phyloP scores from a whole-genome alignment of 495 filamentous ascomycete species.

The Astrothelium subdiscretum region DNA sequence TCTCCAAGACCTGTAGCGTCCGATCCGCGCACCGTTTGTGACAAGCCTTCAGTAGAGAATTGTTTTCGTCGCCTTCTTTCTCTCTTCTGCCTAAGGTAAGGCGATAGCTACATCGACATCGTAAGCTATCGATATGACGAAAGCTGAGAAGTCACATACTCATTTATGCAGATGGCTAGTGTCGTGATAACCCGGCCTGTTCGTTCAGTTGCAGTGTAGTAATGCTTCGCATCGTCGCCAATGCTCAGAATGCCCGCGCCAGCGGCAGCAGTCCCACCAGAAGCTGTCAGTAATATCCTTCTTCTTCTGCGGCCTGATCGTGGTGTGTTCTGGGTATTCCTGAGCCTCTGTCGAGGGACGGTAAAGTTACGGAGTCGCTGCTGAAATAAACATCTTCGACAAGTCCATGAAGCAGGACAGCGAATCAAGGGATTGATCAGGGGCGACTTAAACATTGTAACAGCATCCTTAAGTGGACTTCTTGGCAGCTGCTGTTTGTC shows the following conservation, averaged over 20 bases:
- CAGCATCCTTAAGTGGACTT: constrained; percentile 6
- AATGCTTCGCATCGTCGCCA: constrained; percentile 60
- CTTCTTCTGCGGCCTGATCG: constrained; percentile 5
- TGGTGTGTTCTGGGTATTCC: neutral
- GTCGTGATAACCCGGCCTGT: constrained; percentile 68
- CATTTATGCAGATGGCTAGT: constrained; percentile 74
- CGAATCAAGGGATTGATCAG: constrained; percentile 10
- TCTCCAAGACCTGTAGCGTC: constrained; percentile 76
- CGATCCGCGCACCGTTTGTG: constrained; percentile 88
- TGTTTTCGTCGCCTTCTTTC: constrained; percentile 46
- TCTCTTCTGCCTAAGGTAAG: constrained; percentile 48
- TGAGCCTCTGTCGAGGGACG: neutral
- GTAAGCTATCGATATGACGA: constrained; percentile 3
- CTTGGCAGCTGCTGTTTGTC: neutral
- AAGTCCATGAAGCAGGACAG: constrained; percentile 16
- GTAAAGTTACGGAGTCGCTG: constrained; percentile 4
- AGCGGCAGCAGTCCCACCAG: constrained; percentile 37
- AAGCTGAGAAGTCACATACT: constrained; percentile 44
- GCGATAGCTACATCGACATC: constrained; percentile 54
- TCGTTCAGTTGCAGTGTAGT: constrained; percentile 60
- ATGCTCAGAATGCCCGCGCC: constrained; percentile 48
- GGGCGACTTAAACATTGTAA: constrained; percentile 13
- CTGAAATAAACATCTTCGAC: constrained; percentile 14
- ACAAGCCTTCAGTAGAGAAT: constrained; percentile 62
- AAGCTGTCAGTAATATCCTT: constrained; percentile 36